These are phyloP conservation scores for Phoma herbarum DNA, from an alignment of 2,329 filamentous ascomycete species.

Conservation along the genomic window DNA sequence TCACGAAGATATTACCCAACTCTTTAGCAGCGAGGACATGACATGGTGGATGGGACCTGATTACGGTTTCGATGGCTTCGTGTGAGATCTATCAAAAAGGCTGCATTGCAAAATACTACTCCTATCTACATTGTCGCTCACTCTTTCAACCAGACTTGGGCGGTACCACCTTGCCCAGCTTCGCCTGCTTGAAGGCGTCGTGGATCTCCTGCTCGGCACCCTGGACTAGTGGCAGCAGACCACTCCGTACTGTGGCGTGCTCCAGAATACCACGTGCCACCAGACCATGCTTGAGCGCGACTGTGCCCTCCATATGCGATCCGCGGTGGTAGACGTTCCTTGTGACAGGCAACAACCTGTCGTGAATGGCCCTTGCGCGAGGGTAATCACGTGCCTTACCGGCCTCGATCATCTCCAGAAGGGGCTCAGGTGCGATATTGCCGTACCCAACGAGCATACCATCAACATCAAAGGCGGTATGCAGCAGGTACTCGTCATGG, in stretches of 20 bases:
- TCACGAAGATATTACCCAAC: slow-evolving; percentile 34
- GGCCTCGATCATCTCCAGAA: slow-evolving; percentile 61
- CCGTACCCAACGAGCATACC: slow-evolving; percentile 65
- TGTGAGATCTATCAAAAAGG: background rate
- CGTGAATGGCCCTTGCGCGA: slow-evolving; percentile 60
- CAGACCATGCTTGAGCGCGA: slow-evolving; percentile 61
- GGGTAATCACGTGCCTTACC: slow-evolving; percentile 61
- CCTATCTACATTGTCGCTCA: background rate
- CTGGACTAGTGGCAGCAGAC: slow-evolving; percentile 55
- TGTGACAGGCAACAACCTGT: slow-evolving; percentile 60
- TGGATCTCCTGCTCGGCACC: slow-evolving; percentile 58
- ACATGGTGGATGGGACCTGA: slow-evolving; percentile 27
- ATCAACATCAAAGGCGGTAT: slow-evolving; percentile 63
- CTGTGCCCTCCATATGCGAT: slow-evolving; percentile 65
- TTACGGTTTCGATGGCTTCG: slow-evolving; percentile 9
- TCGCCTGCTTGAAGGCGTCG: slow-evolving; percentile 49
- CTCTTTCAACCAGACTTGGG: slow-evolving; percentile 23
- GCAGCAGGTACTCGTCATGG: slow-evolving; percentile 63
- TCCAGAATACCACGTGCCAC: slow-evolving; percentile 61
- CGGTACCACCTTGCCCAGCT: slow-evolving; percentile 46
- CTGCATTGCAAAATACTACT: background rate
- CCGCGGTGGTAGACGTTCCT: slow-evolving; percentile 65
- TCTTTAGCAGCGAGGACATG: slow-evolving; percentile 35
- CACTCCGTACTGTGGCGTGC: slow-evolving; percentile 62
- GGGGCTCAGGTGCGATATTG: slow-evolving; percentile 61